phyloP scores from a whole-genome alignment of 2,329 filamentous ascomycete genomes.

The Microascus cirrosus region DNA sequence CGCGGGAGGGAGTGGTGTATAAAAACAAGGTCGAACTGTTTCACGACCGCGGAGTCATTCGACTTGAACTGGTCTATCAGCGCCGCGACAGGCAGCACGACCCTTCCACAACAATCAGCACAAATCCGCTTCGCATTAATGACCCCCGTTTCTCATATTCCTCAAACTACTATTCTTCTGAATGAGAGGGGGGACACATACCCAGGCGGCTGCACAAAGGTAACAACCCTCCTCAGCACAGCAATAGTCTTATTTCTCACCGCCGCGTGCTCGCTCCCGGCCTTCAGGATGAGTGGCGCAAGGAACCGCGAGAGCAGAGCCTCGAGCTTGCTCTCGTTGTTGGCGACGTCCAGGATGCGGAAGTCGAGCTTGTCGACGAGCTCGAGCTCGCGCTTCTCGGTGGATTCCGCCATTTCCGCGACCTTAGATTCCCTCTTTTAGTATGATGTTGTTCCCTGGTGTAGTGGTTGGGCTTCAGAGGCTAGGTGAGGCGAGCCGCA shows the following conservation, averaged over 20 bases:
- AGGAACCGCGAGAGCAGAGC: slow-evolving; percentile 69
- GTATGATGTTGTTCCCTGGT: neutral
- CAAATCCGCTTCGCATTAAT: neutral
- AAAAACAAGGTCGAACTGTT: slow-evolving; percentile 81
- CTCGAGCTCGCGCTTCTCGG: slow-evolving; percentile 64
- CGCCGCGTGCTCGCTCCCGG: slow-evolving; percentile 65
- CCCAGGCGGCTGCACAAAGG: slow-evolving; percentile 40
- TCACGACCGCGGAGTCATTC: slow-evolving; percentile 60
- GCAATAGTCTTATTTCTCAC: slow-evolving; percentile 65
- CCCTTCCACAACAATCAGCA: slow-evolving; percentile 21
- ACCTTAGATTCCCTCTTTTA: neutral
- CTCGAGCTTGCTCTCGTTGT: slow-evolving; percentile 75
- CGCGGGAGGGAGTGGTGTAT: slow-evolving; percentile 66
- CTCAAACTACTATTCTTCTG: too few species aligned
- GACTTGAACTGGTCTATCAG: slow-evolving; percentile 84
- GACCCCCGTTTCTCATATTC: too few species aligned
- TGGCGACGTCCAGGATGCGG: slow-evolving; percentile 65
- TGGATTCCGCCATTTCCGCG: slow-evolving; percentile 22
- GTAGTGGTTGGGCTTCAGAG: neutral
- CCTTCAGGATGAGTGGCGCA: slow-evolving; percentile 72
- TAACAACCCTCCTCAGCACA: slow-evolving; percentile 39
- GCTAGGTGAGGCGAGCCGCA: neutral
- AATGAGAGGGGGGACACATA: slow-evolving; percentile 15
- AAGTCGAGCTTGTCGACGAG: slow-evolving; percentile 80
- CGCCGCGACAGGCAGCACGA: slow-evolving; percentile 74